Base-by-base conservation (phyloP, 1,139 yeast genomes). In the Geotrichum phurueaensis region DNA sequence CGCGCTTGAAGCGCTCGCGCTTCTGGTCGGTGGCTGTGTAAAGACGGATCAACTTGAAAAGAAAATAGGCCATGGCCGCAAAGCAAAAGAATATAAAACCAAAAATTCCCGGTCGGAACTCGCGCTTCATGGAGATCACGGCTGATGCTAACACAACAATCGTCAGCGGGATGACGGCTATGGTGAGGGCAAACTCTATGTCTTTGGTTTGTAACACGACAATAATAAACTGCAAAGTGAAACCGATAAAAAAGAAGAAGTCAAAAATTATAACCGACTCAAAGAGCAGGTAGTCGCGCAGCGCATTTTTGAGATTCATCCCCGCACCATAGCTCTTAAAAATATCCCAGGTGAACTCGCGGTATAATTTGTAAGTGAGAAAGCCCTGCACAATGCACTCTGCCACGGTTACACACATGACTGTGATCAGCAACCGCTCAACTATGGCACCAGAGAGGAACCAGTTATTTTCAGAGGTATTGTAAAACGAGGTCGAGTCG, bases 251-350 rank as follows among this genome's bases (percentile, higher is more conserved):
- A 71, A 80, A 80, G 74, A 79, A 81, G 60, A 80, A 78, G 65
- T 78, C 81, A 65, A 79, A 79, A 55, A 79, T 75, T 36, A 81
- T 71, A 50, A 80, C 71, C 5, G 80, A 71, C 53, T 66, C 66
- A 61, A 69, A 70, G 39, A 71, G 64, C 66, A 80, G 81, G 67
- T 78, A 81, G 18, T 73, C 67, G 54, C 76, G 70, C 67, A 78
- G 79, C 65, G 79, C 73, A 27, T 74, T 69, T 63, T 77, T 75
- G 64, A 79, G 74, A n/a, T 69, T 67, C 31, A 78, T 66, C 66
- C 79, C 82, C 1, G 82, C 84, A 1, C 85, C 85, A 56, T 81
- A 77, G 60, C 78, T 77, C 70, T 81, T 80, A 71, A 77, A 82
- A 47, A 79, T 73, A 64, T 78, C 74, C 84, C 84, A 81, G 62